Evolutionary conservation across 164 flowering plant species (phyloP), one percentile per base, ranked within the genome.

Genomic region (Malania oleifera): DNA sequence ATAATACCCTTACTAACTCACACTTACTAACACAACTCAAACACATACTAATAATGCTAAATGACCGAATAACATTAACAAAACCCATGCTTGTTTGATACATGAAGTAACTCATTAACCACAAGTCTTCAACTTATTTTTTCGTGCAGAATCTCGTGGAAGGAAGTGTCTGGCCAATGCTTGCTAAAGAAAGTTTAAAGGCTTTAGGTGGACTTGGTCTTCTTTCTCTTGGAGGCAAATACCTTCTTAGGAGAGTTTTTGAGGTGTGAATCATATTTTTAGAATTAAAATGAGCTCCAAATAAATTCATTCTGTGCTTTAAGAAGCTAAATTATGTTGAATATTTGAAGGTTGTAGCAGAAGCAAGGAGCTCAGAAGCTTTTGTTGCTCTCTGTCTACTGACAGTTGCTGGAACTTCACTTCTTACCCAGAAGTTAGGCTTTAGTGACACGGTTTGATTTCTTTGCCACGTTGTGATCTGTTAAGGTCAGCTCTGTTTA

Each of bases 361-460:
- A 93, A 76, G 64, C 99, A 60, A 86, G 99, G 68, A 90, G 97
- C 70, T 80, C 96, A 31, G 99, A 93, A 72, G 99, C 97, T 57
- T 93, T 93, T 81, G 95, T 93, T 62, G 97, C 96, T 48, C 90
- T 93, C 19, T 93, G 99, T 76, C 69, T 93, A 40, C 82, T 93
- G 47, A 88, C 97, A 19, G 92, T 90, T 62, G 86, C 96, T 59
- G 99, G 99, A 68, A 93, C 96, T 64, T 90, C 99, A 66, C 96
- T 93, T 65, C 12, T 86, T 57, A 93, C 99, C 9, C 99, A 93
- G 62, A 75, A 76, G 69, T 72, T 93, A 77, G 97, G 99, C 61
- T 93, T 93, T 62, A 93, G 97, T 83, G 99, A 93, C 71, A 93
- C 99, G 85, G 99, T 88, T 57, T 60, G 70, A 34, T 54, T 35